phyloP scores from a whole-genome alignment of 2,329 filamentous ascomycete genomes.

The Aspergillus proliferans region DNA sequence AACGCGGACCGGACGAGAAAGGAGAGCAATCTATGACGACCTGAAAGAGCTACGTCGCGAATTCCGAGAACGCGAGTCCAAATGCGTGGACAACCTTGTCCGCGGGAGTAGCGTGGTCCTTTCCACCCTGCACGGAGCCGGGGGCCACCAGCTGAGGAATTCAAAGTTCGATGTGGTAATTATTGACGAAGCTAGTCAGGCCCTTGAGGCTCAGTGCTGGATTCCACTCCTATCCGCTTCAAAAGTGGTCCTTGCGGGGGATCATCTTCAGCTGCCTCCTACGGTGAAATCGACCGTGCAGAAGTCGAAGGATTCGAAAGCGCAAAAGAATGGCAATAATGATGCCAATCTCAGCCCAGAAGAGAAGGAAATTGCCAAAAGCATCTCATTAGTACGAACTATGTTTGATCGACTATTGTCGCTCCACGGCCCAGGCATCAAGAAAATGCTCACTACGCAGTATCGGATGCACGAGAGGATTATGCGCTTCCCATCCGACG shows the following conservation, averaged over 20 bases:
- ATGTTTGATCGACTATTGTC: conserved; percentile 83
- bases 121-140: conserved; percentile 86
- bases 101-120: conserved; percentile 78
- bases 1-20: conserved; percentile 71
- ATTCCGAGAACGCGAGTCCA: conserved; percentile 75
- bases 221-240: conserved; percentile 72
- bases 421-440: conserved; percentile 75
- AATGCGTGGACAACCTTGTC: conserved; percentile 72
- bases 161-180: conserved; percentile 88
- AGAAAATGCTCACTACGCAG: conserved; percentile 91
- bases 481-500: conserved; percentile 87
- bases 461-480: conserved; percentile 97
- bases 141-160: conserved; percentile 71
- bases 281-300: conserved; percentile 73
- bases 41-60: conserved; percentile 81
- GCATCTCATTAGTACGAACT: conserved; percentile 72
- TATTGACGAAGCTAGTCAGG: conserved; percentile 93
- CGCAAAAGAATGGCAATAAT: conserved; percentile 9
- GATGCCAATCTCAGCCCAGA: conserved; percentile 32
- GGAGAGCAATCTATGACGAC: conserved; percentile 75
- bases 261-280: conserved; percentile 88
- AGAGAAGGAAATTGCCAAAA: conserved; percentile 37
- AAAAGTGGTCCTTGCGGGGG: conserved; percentile 86
- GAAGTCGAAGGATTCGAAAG: conserved; percentile 24
- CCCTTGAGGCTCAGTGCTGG: conserved; percentile 95